Evolutionary conservation across 805 yeast genomes (phyloP).

Genomic region (Brettanomyces custersianus): DNA sequence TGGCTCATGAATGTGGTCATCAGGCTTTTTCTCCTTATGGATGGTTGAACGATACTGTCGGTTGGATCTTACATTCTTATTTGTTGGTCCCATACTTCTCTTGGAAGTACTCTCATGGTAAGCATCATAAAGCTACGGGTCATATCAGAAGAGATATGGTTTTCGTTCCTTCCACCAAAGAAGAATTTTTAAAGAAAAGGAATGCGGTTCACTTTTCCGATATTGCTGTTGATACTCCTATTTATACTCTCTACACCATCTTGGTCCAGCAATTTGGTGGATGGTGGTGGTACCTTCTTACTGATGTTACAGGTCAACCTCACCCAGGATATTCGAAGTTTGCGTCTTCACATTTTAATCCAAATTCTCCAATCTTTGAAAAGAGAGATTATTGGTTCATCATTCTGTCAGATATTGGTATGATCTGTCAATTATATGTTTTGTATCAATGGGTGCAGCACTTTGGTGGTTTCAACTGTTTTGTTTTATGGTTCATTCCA

Average conservation of each 20-base stretch:
- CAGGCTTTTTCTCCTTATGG: slow-evolving; percentile 73
- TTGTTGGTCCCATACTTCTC: slow-evolving; percentile 79
- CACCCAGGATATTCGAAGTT: slow-evolving; percentile 38
- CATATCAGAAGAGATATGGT: slow-evolving; percentile 79
- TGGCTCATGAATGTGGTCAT: slow-evolving; percentile 92
- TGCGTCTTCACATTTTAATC: slow-evolving; percentile 61
- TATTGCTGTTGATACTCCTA: slow-evolving; percentile 66
- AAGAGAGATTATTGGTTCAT: slow-evolving; percentile 64
- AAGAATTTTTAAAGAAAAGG: slow-evolving; percentile 36
- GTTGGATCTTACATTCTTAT: slow-evolving; percentile 77
- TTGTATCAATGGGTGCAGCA: slow-evolving; percentile 51
- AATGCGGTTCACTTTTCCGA: slow-evolving; percentile 33
- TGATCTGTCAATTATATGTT: slow-evolving; percentile 40
- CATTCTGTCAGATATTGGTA: slow-evolving; percentile 65
- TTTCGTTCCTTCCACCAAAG: slow-evolving; percentile 65
- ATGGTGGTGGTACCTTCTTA: slow-evolving; percentile 56
- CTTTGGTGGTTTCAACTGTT: slow-evolving; percentile 54
- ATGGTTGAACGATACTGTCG: slow-evolving; percentile 66
- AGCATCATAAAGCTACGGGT: slow-evolving; percentile 88
- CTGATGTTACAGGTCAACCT: slow-evolving; percentile 72
- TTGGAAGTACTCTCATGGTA: slow-evolving; percentile 77
- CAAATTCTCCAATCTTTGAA: slow-evolving; percentile 67
- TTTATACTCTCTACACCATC: slow-evolving; percentile 47
- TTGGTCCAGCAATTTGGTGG: slow-evolving; percentile 70
- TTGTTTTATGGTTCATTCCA: slow-evolving; percentile 69